phyloP scores from a whole-genome alignment of 106 monocot genomes.

The Phalaenopsis aphrodite region DNA sequence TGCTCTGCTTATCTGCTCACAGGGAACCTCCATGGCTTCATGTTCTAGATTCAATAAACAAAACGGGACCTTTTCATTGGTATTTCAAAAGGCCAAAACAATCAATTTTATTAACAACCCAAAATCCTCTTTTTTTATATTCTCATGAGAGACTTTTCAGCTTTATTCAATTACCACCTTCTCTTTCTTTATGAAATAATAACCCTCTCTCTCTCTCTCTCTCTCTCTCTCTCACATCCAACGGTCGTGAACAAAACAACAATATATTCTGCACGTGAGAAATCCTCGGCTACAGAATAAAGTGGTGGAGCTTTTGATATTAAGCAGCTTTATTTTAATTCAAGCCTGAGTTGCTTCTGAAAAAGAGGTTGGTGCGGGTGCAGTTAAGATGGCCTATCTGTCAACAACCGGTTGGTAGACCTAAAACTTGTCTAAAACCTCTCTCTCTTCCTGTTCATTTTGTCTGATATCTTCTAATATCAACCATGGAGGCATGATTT shows the following conservation, averaged over 20 bases:
- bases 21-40: slow-evolving; percentile 13
- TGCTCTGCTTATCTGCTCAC: slow-evolving; percentile 36
- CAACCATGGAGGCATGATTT: no score
- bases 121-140: neutral
- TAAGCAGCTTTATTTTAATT: no score
- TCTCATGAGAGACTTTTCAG: neutral
- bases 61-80: neutral
- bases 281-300: neutral
- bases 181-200: slow-evolving; percentile 5
- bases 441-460: neutral
- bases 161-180: neutral
- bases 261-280: slow-evolving; percentile 21
- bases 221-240: slow-evolving; percentile 18
- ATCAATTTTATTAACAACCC: neutral
- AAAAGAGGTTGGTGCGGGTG: slow-evolving; percentile 11
- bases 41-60: no score
- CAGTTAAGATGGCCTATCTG: slow-evolving; percentile 53
- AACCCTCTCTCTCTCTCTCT: slow-evolving; percentile 14
- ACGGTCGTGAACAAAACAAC: slow-evolving; percentile 9
- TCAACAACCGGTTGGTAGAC: slow-evolving; percentile 80
- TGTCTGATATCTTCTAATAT: neutral
- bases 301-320: no score
- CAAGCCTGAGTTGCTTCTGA: neutral
- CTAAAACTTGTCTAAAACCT: slow-evolving; percentile 50
- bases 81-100: neutral